Conservation (phyloP, 768 basidiomycete genomes). For the Podaxis mareebaensis region DNA sequence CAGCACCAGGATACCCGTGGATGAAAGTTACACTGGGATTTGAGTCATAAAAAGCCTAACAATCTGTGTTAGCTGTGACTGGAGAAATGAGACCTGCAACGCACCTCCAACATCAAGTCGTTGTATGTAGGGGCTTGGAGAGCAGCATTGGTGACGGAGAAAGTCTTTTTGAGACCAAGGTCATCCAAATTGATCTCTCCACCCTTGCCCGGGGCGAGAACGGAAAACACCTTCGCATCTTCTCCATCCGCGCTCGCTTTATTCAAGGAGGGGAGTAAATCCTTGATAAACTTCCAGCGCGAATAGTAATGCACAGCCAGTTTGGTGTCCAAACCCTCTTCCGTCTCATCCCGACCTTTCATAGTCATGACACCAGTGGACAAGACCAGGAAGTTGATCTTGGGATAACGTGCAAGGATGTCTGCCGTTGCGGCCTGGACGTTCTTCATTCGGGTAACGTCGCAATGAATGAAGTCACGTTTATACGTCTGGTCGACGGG, state of each 20-base stretch:
- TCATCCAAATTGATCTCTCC: constrained; percentile 43
- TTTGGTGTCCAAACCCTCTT: constrained; percentile 36
- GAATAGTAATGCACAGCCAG: constrained; percentile 50
- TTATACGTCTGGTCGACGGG: constrained; percentile 21
- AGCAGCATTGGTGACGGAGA: constrained; percentile 33
- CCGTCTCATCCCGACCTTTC: constrained; percentile 34
- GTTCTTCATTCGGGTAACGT: constrained; percentile 46
- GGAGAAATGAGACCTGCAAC: constrained; percentile 13
- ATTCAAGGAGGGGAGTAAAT: constrained; percentile 43
- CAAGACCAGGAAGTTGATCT: constrained; percentile 52
- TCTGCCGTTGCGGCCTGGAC: constrained; percentile 33
- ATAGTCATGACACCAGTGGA: constrained; percentile 43
- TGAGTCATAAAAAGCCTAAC: constrained; percentile 32
- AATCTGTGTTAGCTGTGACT: background rate
- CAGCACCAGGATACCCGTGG: constrained; percentile 38
- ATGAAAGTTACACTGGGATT: constrained; percentile 36
- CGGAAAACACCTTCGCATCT: constrained; percentile 51
- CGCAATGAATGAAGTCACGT: constrained; percentile 48
- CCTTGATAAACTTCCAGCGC: constrained; percentile 48
- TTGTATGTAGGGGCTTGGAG: constrained; percentile 44
- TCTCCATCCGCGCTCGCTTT: constrained; percentile 48
- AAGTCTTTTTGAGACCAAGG: constrained; percentile 50
- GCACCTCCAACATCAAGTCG: constrained; percentile 55
- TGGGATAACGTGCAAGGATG: constrained; percentile 36
- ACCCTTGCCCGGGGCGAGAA: constrained; percentile 39